Conservation (phyloP, 2,329 filamentous ascomycete genomes). For the Aspergillus sp. region DNA sequence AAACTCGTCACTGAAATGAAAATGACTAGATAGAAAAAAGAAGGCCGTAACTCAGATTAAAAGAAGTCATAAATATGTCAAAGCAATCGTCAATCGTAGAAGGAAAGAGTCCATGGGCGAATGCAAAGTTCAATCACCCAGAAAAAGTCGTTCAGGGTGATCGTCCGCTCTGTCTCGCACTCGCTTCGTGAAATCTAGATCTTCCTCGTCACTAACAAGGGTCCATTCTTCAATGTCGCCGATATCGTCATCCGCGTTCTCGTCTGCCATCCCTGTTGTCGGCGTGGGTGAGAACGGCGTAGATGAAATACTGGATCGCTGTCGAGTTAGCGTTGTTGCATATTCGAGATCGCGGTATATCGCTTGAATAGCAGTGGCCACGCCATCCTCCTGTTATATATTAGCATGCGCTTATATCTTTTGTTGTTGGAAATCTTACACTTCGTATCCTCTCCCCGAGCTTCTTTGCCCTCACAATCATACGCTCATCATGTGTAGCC, state of each 20-base stretch:
- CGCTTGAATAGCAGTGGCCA: constrained; percentile 84
- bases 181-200: constrained; percentile 42
- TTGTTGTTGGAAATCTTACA: constrained; percentile 53
- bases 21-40: background rate
- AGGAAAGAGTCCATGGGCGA: background rate
- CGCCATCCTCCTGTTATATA: constrained; percentile 72
- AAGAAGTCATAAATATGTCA: background rate
- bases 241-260: constrained; percentile 49
- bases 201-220: constrained; percentile 69
- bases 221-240: constrained; percentile 86
- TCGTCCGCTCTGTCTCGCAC: constrained; percentile 31
- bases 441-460: constrained; percentile 84
- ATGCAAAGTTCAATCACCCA: background rate
- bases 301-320: constrained; percentile 42
- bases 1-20: background rate
- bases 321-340: constrained; percentile 77
- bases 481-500: constrained; percentile 82
- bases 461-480: constrained; percentile 81
- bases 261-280: constrained; percentile 36
- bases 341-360: constrained; percentile 96
- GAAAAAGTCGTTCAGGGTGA: constrained; percentile 17
- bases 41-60: background rate
- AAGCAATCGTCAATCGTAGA: constrained; percentile 10
- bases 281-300: constrained; percentile 36
- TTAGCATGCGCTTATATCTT: constrained; percentile 21